These are phyloP conservation scores for Coffea canephora DNA, from an alignment of 257 asterid genomes.

Conservation along the genomic window DNA sequence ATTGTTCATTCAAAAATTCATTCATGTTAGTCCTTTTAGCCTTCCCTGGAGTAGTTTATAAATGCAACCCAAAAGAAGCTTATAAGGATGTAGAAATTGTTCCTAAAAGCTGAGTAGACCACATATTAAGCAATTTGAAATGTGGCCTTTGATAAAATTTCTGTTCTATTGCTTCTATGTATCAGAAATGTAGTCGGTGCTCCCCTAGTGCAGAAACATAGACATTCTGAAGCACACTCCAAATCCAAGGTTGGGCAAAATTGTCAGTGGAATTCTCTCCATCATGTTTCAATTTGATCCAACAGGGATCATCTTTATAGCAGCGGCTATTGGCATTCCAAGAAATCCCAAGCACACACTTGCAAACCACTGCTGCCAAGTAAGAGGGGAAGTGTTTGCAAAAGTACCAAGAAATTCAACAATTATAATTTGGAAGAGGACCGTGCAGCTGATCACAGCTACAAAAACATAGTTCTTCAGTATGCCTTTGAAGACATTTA, in stretches of 20 bases:
- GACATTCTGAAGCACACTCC: background rate
- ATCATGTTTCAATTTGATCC: conserved; percentile 43
- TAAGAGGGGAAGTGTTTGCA: conserved; percentile 79
- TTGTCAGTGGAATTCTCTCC: background rate
- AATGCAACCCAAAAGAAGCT: background rate
- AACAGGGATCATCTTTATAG: conserved; percentile 79
- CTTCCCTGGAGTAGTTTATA: background rate
- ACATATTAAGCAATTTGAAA: background rate
- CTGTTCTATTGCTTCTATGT: background rate
- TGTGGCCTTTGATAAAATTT: background rate
- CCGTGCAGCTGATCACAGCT: conserved; percentile 67
- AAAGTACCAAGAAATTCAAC: conserved; percentile 76
- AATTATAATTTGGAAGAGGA: conserved; percentile 70
- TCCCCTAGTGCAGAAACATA: background rate
- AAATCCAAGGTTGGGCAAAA: background rate
- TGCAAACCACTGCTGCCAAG: conserved; percentile 70
- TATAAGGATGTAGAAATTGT: background rate
- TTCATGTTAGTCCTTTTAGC: conserved; percentile 4
- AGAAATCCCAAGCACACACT: conserved; percentile 73
- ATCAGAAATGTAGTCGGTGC: background rate
- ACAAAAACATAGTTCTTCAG: conserved; percentile 76
- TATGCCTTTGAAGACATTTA: conserved; percentile 80
- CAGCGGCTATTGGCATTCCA: conserved; percentile 96
- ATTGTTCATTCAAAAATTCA: background rate
- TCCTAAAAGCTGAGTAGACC: background rate